These are phyloP conservation scores for Solanum chaucha DNA, from an alignment of 257 asterid genomes.

Conservation along the genomic window DNA sequence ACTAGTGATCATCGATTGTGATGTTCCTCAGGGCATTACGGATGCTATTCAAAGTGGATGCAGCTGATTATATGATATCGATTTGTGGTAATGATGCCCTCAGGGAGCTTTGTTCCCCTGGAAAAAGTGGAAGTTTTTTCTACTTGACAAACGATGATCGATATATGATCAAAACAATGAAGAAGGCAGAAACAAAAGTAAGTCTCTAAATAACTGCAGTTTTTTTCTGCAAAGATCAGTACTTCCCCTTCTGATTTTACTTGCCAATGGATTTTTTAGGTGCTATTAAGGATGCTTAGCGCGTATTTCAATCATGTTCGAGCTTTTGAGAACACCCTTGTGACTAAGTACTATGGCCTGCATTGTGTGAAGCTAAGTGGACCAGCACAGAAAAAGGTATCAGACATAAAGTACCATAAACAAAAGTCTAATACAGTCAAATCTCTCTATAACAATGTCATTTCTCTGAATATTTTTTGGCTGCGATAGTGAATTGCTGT, in stretches of 20 bases:
- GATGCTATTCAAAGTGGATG: slow-evolving; percentile 1
- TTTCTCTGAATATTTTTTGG: neutral
- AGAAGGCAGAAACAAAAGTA: slow-evolving; percentile 1
- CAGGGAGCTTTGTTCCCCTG: neutral
- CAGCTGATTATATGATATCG: slow-evolving; percentile 2
- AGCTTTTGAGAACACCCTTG: slow-evolving; percentile 48
- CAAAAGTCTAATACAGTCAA: neutral
- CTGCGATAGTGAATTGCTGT: neutral
- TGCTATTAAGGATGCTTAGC: slow-evolving; percentile 56
- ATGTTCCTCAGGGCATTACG: slow-evolving; percentile 1
- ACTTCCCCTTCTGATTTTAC: neutral
- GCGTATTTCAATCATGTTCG: slow-evolving; percentile 57
- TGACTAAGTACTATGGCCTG: slow-evolving; percentile 52
- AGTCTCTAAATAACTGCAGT: neutral
- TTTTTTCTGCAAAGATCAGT: neutral
- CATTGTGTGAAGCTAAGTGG: slow-evolving; percentile 63
- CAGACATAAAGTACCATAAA: neutral
- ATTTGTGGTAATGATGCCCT: slow-evolving; percentile 4
- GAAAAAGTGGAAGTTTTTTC: slow-evolving; percentile 5
- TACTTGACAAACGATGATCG: slow-evolving; percentile 3
- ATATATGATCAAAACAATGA: neutral
- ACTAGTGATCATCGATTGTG: neutral
- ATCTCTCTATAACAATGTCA: neutral
- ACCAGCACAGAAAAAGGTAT: slow-evolving; percentile 63
- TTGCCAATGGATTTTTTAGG: slow-evolving; percentile 19